phyloP scores from a whole-genome alignment of 176 grass and related monocot genomes.

The Raddia guianensis region DNA sequence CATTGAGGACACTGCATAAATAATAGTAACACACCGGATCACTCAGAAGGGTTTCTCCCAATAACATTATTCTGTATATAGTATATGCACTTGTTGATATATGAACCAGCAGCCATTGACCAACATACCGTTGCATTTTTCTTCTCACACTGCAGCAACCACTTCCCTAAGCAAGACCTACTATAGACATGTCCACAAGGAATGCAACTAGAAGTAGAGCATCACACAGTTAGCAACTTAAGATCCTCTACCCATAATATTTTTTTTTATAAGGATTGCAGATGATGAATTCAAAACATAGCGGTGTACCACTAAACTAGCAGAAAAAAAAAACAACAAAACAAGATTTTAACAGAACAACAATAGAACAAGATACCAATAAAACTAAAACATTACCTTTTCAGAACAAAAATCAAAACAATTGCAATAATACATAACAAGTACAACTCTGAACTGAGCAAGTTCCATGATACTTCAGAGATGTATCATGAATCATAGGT shows the following conservation, averaged over 20 bases:
- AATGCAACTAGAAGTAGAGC: constrained; percentile 68
- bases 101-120: constrained; percentile 15
- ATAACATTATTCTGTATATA: background rate
- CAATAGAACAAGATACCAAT: background rate
- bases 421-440: background rate
- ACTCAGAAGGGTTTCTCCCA: constrained; percentile 29
- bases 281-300: constrained; percentile 21
- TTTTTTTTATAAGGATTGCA: background rate
- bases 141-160: constrained; percentile 63
- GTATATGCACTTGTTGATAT: background rate
- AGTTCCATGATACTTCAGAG: background rate
- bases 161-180: constrained; percentile 84
- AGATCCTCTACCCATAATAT: constrained; percentile 10
- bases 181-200: constrained; percentile 97
- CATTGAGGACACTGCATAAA: constrained; percentile 88
- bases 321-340: background rate
- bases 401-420: background rate
- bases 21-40: background rate
- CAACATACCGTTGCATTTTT: constrained; percentile 76
- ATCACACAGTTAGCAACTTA: constrained; percentile 36
- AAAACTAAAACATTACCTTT: background rate
- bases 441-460: background rate
- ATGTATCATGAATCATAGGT: background rate
- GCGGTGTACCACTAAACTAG: constrained; percentile 14
- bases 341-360: too few species aligned